These are phyloP conservation scores for Lentinula lateritia DNA, from an alignment of 768 basidiomycete genomes.

Conservation along the genomic window DNA sequence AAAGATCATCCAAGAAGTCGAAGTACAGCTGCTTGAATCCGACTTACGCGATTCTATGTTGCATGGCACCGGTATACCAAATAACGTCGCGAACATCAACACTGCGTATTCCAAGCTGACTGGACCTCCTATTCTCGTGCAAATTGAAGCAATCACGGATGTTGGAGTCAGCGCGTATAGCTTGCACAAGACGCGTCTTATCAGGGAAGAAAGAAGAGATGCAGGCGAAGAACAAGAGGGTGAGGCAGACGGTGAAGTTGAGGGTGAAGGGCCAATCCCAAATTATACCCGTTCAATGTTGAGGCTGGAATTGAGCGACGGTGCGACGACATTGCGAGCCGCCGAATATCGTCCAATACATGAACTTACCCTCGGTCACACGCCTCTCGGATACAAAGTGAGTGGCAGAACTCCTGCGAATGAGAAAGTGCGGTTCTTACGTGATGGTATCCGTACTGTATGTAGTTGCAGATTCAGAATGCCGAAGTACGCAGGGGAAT, in stretches of 20 bases:
- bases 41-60: conserved; percentile 69
- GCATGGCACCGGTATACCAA: conserved; percentile 62
- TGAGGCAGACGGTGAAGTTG: conserved; percentile 52
- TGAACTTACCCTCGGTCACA: conserved; percentile 65
- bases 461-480: conserved; percentile 65
- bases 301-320: conserved; percentile 72
- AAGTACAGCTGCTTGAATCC: conserved; percentile 67
- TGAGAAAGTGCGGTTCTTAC: neutral
- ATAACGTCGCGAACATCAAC: conserved; percentile 28
- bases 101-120: conserved; percentile 25
- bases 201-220: conserved; percentile 58
- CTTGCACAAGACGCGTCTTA: conserved; percentile 63
- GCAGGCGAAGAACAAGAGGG: conserved; percentile 47
- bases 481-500: conserved; percentile 65
- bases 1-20: conserved; percentile 49
- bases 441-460: neutral
- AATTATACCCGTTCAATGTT: conserved; percentile 82
- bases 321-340: conserved; percentile 58
- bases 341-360: conserved; percentile 73
- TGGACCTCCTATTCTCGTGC: conserved; percentile 59
- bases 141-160: conserved; percentile 75
- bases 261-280: conserved; percentile 72
- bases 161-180: conserved; percentile 81
- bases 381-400: conserved; percentile 83
- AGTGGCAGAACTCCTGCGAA: neutral